These are phyloP conservation scores for Penicillium sp. DNA, from an alignment of 2,329 filamentous ascomycete genomes.

Conservation along the genomic window DNA sequence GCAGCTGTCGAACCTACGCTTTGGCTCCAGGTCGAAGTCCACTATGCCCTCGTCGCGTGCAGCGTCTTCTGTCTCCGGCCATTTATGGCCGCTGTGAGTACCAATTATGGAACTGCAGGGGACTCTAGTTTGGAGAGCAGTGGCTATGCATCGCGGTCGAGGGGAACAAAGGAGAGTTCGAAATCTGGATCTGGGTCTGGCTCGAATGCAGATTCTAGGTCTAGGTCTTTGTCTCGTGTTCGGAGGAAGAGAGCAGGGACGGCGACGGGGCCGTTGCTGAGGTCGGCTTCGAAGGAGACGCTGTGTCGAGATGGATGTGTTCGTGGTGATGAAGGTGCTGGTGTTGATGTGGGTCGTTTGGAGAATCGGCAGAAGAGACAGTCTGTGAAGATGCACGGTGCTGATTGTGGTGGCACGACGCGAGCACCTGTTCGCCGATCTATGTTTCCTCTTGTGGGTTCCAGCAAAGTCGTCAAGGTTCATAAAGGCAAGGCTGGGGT, in stretches of 20 bases:
- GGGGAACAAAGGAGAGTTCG: constrained; percentile 17
- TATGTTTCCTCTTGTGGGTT: constrained; percentile 12
- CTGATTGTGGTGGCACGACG: not conserved
- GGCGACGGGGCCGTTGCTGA: not conserved
- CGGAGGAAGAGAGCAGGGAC: constrained; percentile 11
- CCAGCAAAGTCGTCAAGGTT: not conserved
- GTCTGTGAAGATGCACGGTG: not conserved
- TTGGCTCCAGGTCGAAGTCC: constrained; percentile 39
- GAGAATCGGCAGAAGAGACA: not conserved
- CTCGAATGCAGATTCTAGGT: constrained; percentile 12
- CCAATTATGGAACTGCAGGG: constrained; percentile 37
- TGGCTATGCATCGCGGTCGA: constrained; percentile 21
- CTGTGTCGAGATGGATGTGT: constrained; percentile 1
- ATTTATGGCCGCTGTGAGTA: constrained; percentile 40
- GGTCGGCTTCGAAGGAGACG: constrained; percentile 8
- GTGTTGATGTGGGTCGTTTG: not conserved
- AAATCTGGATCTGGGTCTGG: constrained; percentile 16
- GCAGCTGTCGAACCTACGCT: constrained; percentile 34
- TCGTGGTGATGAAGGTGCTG: not conserved
- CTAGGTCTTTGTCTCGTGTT: constrained; percentile 8
- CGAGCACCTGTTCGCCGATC: constrained; percentile 11
- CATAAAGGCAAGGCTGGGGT: not conserved
- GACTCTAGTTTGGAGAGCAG: constrained; percentile 30
- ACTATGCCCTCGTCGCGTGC: constrained; percentile 39
- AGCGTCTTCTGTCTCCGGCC: constrained; percentile 39